Base-by-base conservation (phyloP, 768 basidiomycete species). In the Leccinum broughii region DNA sequence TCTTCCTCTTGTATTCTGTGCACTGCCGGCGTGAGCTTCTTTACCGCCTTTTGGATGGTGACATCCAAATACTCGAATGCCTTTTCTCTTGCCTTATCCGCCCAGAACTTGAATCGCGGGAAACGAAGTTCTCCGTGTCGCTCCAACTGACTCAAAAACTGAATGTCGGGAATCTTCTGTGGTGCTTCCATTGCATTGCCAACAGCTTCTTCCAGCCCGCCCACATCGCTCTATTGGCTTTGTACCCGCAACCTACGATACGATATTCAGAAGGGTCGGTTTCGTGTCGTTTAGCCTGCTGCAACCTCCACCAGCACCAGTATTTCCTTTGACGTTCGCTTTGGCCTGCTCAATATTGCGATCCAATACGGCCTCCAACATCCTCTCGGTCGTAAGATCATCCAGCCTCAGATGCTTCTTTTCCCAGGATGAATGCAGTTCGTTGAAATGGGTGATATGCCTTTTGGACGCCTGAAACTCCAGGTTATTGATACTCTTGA, bases 171-270 rank as follows among this genome's bases (percentile, higher is more conserved):
- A 3, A 65, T 52, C 1, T 35, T n/a, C 22, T n/a, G 24, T 22
- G 54, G 55, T 6, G 34, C 49, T 2, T 10, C 28, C 28, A 28
- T 28, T 28, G 28, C 28, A 1, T 28, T 28, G 28, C 28, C 51
- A n/a, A 69, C 2, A 15, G 61, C 54, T 11, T 20, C 17, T 6
- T 66, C 52, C n/a, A 67, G 17, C 7, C 28, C 28, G 28, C 28
- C 28, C 28, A 28, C 28, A 28, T 28, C 28, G 8, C 14, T 6
- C 22, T 7, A 24, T 3, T 1, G 48, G 17, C 32, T 11, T 14
- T n/a, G 54, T 6, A n/a, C 22, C 20, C 8, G 26, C 5, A 9
- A 15, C 1, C 28, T 1, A 97, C 17, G 13, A 39, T 1, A 7
- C 2, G 5, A n/a, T 1, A 34, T 22, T 37, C 2, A 34, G 3